Conservation (phyloP, 768 basidiomycete species). For the Neoboletus subvelutipes region DNA sequence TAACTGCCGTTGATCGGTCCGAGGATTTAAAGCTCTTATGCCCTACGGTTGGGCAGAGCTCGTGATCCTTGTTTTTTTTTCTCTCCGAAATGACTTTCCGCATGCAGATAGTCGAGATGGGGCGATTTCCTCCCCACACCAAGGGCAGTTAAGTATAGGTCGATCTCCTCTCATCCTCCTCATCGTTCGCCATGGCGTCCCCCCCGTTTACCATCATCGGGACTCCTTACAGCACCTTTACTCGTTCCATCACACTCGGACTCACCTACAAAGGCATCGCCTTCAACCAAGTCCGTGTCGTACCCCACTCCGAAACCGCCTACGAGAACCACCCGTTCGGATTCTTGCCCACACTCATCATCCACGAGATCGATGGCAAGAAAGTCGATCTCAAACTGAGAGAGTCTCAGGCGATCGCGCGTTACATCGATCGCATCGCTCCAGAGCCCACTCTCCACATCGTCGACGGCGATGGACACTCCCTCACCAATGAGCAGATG, state of each 20-base stretch:
- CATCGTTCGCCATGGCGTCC: constrained; percentile 15
- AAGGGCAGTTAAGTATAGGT: constrained; percentile 7
- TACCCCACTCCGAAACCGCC: constrained; percentile 31
- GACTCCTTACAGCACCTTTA: constrained; percentile 35
- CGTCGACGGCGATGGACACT: constrained; percentile 18
- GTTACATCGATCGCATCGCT: constrained; percentile 30
- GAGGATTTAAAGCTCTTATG: neutral
- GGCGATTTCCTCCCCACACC: neutral
- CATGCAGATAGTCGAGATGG: neutral
- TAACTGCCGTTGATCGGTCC: too few relatives aligned
- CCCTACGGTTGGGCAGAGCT: neutral
- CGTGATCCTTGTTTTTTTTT: neutral
- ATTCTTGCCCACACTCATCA: constrained; percentile 32
- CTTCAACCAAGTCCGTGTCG: constrained; percentile 26
- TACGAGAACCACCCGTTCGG: constrained; percentile 32
- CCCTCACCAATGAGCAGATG: constrained; percentile 29
- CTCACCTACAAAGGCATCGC: constrained; percentile 28
- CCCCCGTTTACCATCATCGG: constrained; percentile 30
- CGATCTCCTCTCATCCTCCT: neutral
- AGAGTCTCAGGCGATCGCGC: constrained; percentile 30
- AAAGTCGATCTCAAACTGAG: constrained; percentile 26
- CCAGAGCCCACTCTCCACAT: constrained; percentile 29
- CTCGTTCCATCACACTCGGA: constrained; percentile 32
- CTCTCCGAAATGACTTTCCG: neutral
- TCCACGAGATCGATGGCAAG: constrained; percentile 27